A percentile compares a stretch with the other conserved stretches of the same genome.
Conservation (phyloP, 371 early-diverging fungal genomes). For the Actinomucor elegans region DNA sequence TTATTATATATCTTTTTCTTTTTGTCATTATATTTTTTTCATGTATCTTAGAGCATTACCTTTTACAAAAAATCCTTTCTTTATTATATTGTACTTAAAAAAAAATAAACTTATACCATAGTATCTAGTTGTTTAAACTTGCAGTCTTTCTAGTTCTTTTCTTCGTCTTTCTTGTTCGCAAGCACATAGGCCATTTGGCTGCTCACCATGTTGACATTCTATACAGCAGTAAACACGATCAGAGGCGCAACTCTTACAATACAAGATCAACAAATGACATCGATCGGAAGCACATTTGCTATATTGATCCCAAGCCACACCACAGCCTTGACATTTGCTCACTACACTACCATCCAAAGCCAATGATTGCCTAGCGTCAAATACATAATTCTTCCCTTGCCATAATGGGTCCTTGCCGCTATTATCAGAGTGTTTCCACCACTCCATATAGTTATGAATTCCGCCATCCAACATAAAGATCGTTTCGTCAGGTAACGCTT, state of each 20-base stretch:
- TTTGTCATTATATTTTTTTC: background rate
- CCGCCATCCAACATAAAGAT: conserved; percentile 77
- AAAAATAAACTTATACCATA: too few relatives aligned
- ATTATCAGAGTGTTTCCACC: conserved; percentile 46
- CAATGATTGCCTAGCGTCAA: conserved; percentile 67
- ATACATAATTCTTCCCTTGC: conserved; percentile 73
- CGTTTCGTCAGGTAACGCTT: conserved; percentile 42
- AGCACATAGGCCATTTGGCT: conserved; percentile 28
- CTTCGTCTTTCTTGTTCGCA: conserved; percentile 36
- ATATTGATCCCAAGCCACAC: conserved; percentile 39
- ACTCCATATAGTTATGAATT: conserved; percentile 74
- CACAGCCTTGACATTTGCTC: conserved; percentile 36
- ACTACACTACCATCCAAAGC: conserved; percentile 16
- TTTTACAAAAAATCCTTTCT: too few relatives aligned
- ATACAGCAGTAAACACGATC: conserved; percentile 28
- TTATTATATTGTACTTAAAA: too few relatives aligned
- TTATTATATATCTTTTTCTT: background rate
- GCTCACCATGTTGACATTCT: conserved; percentile 22
- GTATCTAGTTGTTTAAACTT: too few relatives aligned
- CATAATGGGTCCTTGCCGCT: conserved; percentile 33
- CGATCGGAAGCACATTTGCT: conserved; percentile 32
- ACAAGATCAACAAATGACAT: conserved; percentile 42
- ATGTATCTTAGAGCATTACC: conserved; percentile 8
- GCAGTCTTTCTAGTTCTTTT: conserved; percentile 18
- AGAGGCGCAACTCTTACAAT: conserved; percentile 26